Evolutionary conservation across 2,329 filamentous ascomycete genomes (phyloP), one percentile per base, ranked within the genome.

Genomic region (Cytospora leucostoma): DNA sequence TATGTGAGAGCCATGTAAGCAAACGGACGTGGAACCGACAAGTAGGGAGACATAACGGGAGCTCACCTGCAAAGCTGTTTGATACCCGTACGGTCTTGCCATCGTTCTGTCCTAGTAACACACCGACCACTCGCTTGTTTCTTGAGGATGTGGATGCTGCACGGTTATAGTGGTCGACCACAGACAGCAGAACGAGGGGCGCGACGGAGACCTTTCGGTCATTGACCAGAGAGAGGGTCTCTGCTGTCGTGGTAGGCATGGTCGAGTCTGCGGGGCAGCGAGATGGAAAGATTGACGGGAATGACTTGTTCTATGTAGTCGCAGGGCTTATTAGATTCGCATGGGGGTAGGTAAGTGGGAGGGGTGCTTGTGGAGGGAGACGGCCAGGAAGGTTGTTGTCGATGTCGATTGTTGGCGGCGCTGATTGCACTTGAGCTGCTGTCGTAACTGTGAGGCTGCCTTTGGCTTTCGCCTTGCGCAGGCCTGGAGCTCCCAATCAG

Each of bases 141-240:
- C 84, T 82, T 71, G 91, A 92, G 74, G 92, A 93, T 78, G 95
- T 97, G 71, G 90, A 91, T 68, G 89, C 90, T 67, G 92, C 91
- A 68, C 95, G 91, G 76, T 96, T 96, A 82, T 96, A 99, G 81
- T 99, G 95, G 82, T 99, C 95, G 84, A 96, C 95, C 71, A 90
- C 93, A 69, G 94, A 98, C 74, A 99, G 92, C 71, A 99, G 92
- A 73, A 99, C 95, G 76, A 99, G 88, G 71, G 95, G 95, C 73
- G 95, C 95, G 78, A 99, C 94, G 70, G 94, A 96, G 78, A 99
- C 95, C 79, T 90, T 97, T 78, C 92, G 89, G 73, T 89, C 94
- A 34, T 65, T 57, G 77, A 97, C 93, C 76, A 98, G 89, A 71
- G 92, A 96, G 77, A 97, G 88, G 70, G 94, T 96, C 83, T 98